phyloP scores from a whole-genome alignment of 345 rosid genomes.

The Populus pruinosa region DNA sequence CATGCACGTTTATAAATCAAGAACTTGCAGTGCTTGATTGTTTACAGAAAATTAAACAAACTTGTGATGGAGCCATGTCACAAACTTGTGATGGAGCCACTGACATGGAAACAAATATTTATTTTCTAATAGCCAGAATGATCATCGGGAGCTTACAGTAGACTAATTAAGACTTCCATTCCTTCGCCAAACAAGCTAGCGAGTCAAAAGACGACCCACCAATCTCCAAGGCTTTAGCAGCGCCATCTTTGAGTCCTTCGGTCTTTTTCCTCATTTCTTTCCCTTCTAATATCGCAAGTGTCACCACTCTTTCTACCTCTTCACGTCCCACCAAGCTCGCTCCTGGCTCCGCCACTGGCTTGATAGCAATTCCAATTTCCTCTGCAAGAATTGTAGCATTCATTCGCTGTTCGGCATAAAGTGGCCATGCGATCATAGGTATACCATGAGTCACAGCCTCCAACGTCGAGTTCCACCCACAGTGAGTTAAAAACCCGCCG shows the following conservation, averaged over 20 bases:
- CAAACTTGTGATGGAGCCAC: too few species aligned
- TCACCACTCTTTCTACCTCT: slow-evolving; percentile 17
- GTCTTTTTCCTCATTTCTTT: slow-evolving; percentile 10
- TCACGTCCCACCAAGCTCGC: slow-evolving; percentile 9
- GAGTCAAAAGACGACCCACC: slow-evolving; percentile 17
- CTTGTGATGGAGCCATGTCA: too few species aligned
- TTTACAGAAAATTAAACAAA: too few species aligned
- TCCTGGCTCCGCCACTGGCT: background rate
- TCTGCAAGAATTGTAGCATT: slow-evolving; percentile 20
- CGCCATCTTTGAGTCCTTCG: slow-evolving; percentile 9
- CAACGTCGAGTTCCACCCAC: slow-evolving; percentile 29
- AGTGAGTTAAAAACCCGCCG: slow-evolving; percentile 24
- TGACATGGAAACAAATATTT: too few species aligned
- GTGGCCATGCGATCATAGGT: slow-evolving; percentile 27
- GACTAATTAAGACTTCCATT: slow-evolving; percentile 3
- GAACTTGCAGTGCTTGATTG: too few species aligned
- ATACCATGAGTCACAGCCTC: slow-evolving; percentile 14
- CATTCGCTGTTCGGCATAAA: slow-evolving; percentile 29
- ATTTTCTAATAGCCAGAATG: too few species aligned
- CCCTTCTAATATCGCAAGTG: slow-evolving; percentile 15
- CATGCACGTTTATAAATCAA: too few species aligned
- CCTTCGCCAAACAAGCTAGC: slow-evolving; percentile 2
- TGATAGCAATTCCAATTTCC: slow-evolving; percentile 20
- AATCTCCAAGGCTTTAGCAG: background rate
- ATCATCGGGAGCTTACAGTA: background rate